Percentiles rank a stretch among this genome's conserved stretches.
Evolutionary conservation across 176 grass and related monocot genomes (phyloP).

Genomic region (Hsuehochloa calcarea): DNA sequence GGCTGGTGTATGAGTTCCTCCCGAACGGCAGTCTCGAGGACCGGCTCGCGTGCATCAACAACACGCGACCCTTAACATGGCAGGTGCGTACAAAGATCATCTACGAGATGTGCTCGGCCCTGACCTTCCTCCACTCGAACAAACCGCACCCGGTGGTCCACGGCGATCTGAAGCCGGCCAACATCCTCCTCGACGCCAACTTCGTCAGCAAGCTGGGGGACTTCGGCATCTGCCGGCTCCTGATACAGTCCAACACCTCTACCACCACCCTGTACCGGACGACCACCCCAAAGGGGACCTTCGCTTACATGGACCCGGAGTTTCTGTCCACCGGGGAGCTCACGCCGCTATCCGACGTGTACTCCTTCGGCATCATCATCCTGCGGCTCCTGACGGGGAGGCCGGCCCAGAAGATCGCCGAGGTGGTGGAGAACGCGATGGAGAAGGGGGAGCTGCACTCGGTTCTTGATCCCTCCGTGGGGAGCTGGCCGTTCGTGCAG

Average conservation of each 20-base stretch:
- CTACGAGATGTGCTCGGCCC: constrained; percentile 66
- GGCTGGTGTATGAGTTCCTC: constrained; percentile 69
- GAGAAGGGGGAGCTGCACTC: constrained; percentile 54
- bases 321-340: constrained; percentile 40
- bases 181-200: constrained; percentile 76
- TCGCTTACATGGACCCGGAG: too few relatives aligned
- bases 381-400: constrained; percentile 71
- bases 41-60: constrained; percentile 27
- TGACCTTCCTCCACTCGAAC: constrained; percentile 76
- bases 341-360: constrained; percentile 56
- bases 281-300: too few relatives aligned
- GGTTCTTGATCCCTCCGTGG: constrained; percentile 52
- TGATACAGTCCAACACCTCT: constrained; percentile 14
- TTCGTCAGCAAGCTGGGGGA: constrained; percentile 57
- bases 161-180: constrained; percentile 62
- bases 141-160: constrained; percentile 58
- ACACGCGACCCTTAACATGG: constrained; percentile 61
- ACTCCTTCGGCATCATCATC: constrained; percentile 79
- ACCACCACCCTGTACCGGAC: not conserved
- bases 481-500: constrained; percentile 73
- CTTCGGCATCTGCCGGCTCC: constrained; percentile 37
- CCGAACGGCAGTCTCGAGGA: constrained; percentile 82
- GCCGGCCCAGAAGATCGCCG: constrained; percentile 37
- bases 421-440: constrained; percentile 54
- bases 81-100: constrained; percentile 59